Percentiles rank a stretch among this genome's conserved stretches.
Conservation (phyloP, 2,329 filamentous ascomycete genomes). For the Clonostachys chloroleuca region DNA sequence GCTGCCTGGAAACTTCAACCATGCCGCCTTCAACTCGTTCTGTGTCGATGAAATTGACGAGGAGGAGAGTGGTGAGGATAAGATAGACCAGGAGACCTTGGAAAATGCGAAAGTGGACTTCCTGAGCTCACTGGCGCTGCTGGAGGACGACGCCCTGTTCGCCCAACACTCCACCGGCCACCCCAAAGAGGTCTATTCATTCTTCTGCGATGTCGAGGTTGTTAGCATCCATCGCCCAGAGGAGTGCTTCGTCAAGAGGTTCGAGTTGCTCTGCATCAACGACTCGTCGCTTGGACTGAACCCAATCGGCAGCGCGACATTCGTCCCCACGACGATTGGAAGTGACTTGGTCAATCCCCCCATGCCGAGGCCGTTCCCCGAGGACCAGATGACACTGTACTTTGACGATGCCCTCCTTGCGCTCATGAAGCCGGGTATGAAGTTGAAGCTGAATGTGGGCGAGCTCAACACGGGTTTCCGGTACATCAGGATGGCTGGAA, state of each 20-base stretch:
- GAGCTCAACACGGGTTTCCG: slow-evolving; percentile 57
- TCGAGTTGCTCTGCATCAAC: slow-evolving; percentile 28
- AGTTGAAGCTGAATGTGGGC: slow-evolving; percentile 50
- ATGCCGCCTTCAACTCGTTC: slow-evolving; percentile 67
- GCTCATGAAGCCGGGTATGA: slow-evolving; percentile 61
- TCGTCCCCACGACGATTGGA: slow-evolving; percentile 39
- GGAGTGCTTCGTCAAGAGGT: slow-evolving; percentile 30
- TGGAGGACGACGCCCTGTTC: slow-evolving; percentile 20
- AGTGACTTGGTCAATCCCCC: slow-evolving; percentile 37
- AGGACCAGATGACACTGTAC: slow-evolving; percentile 44
- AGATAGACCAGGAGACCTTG: slow-evolving; percentile 10
- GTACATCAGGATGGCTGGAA: slow-evolving; percentile 58
- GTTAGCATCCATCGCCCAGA: slow-evolving; percentile 40
- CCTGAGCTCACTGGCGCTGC: neutral
- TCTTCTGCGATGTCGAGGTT: slow-evolving; percentile 59
- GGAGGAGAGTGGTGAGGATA: slow-evolving; percentile 17
- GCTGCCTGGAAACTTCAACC: slow-evolving; percentile 78
- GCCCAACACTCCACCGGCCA: slow-evolving; percentile 30
- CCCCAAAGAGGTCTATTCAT: slow-evolving; percentile 31
- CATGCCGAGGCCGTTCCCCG: slow-evolving; percentile 2
- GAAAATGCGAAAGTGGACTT: neutral
- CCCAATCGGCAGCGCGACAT: slow-evolving; percentile 37
- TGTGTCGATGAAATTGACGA: slow-evolving; percentile 26
- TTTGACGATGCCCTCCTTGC: slow-evolving; percentile 55
- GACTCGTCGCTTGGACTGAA: slow-evolving; percentile 23